Base-by-base conservation (phyloP, 306 rosid species). In the Amphicarpaea edgeworthii region DNA sequence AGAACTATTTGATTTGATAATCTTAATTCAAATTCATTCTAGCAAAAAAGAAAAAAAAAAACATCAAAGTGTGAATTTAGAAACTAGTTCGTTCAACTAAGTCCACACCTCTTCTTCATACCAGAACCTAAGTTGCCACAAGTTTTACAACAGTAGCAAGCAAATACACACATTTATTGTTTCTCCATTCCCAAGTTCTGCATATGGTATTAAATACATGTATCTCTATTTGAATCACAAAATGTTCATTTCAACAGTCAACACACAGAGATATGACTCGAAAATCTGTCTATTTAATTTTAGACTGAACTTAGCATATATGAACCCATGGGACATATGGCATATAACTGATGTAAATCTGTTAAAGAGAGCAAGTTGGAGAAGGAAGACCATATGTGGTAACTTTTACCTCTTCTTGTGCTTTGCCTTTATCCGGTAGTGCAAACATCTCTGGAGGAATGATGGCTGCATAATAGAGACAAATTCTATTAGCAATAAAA, bases 401-500 rank as follows among this genome's bases (percentile, higher is more conserved):
- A 55, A 55, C 34, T 24, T 65, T 62, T 80, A 90, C 97, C 97
- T 90, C 84, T 81, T 88, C 61, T 84, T 90, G 77, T 92, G 89
- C 80, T 90, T 90, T 23, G 89, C 88, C 82, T 87, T 87, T 75
- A 87, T 86, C 76, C 77, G 88, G 92, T 92, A 92, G 78, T 77
- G 77, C 85, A 90, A 85, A 70, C 96, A 88, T 78, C 96, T 92
- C 34, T 90, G 97, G 47, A 92, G 88, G 84, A 90, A 92, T 24
- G 75, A 78, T 10, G 96, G 97, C 96, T 92, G 66, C 81, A 88
- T 6, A 58, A 24, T 30, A 76, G 50, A 72, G 50, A 72, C 16
- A 26, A 30, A 73, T 57, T 69, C 2, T 46, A 61, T 83, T 21
- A 85, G 78, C 69, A 24, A 43, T 40, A 67, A 21, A 72, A 21